These are phyloP conservation scores for Vanderwaltozyma tropicalis DNA, from an alignment of 805 yeast species.

Conservation along the genomic window DNA sequence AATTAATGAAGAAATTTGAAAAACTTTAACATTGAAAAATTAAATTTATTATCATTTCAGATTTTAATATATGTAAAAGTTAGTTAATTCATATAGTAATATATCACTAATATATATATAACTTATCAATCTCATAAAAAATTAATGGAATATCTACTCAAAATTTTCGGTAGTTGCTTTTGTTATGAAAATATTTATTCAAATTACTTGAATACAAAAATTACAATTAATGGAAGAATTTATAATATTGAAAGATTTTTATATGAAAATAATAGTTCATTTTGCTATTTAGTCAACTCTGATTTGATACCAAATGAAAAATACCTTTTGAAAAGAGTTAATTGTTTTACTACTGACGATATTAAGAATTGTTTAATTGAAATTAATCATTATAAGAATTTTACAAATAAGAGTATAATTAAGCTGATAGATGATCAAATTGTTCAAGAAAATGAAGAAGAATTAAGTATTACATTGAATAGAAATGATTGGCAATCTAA, in stretches of 20 bases:
- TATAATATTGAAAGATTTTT: slow-evolving; percentile 60
- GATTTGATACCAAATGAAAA: slow-evolving; percentile 13
- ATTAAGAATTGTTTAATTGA: slow-evolving; percentile 72
- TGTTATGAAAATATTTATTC: neutral
- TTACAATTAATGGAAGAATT: slow-evolving; percentile 44
- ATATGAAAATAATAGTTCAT: slow-evolving; percentile 87
- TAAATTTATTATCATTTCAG: no score
- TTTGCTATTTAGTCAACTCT: slow-evolving; percentile 52
- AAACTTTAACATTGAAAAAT: no score
- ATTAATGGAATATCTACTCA: neutral
- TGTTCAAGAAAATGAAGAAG: neutral
- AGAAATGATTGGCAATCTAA: neutral
- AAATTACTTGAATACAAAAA: slow-evolving; percentile 40
- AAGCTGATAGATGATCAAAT: slow-evolving; percentile 33
- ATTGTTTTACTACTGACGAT: slow-evolving; percentile 67
- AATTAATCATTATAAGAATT: slow-evolving; percentile 62
- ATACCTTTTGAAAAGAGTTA: slow-evolving; percentile 74
- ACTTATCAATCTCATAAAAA: no score
- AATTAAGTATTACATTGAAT: neutral
- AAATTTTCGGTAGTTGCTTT: neutral
- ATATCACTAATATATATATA: no score
- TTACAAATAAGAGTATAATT: slow-evolving; percentile 57
- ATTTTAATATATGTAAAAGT: no score
- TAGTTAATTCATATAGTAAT: no score
- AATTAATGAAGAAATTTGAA: no score